A percentile compares a stretch with the other conserved stretches of the same genome.
Conservation (phyloP, 768 basidiomycete species). For the Suillus placidus region DNA sequence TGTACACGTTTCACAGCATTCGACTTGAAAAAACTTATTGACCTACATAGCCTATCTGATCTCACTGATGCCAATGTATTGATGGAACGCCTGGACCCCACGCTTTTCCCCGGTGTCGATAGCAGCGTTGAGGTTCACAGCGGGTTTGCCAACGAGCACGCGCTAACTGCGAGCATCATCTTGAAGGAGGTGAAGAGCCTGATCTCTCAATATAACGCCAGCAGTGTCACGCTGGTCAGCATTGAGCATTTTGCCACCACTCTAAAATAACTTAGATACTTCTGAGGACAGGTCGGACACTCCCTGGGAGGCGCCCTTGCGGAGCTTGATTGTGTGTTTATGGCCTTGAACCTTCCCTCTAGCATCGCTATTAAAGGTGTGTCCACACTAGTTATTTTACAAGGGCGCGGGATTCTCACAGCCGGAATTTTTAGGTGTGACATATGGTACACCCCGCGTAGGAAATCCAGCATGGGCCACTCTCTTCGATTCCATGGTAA, state of each 20-base stretch:
- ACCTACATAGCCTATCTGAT: constrained; percentile 42
- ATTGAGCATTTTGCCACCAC: constrained; percentile 10
- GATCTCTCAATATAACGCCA: constrained; percentile 40
- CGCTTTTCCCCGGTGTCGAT: constrained; percentile 58
- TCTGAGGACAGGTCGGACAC: constrained; percentile 41
- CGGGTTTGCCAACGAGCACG: constrained; percentile 57
- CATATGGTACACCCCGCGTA: constrained; percentile 35
- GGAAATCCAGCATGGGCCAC: constrained; percentile 32
- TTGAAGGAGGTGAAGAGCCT: constrained; percentile 46
- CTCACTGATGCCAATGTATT: constrained; percentile 52
- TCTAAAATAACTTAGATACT: background rate
- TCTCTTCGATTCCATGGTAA: constrained; percentile 29
- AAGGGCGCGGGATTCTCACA: background rate
- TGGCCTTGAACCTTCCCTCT: constrained; percentile 50
- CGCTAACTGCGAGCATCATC: constrained; percentile 47
- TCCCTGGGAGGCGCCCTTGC: constrained; percentile 58
- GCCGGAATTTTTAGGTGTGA: constrained; percentile 17
- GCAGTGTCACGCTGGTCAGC: constrained; percentile 45
- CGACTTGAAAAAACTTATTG: constrained; percentile 2
- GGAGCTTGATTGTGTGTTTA: constrained; percentile 51
- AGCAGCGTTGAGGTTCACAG: constrained; percentile 48
- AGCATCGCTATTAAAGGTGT: constrained; percentile 32
- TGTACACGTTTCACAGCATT: background rate
- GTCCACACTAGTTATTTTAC: background rate
- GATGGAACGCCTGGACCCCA: constrained; percentile 41